Percentiles rank a stretch among this genome's conserved stretches.
phyloP scores from a whole-genome alignment of 352 stramenopile species.

The Phytophthora meadii region DNA sequence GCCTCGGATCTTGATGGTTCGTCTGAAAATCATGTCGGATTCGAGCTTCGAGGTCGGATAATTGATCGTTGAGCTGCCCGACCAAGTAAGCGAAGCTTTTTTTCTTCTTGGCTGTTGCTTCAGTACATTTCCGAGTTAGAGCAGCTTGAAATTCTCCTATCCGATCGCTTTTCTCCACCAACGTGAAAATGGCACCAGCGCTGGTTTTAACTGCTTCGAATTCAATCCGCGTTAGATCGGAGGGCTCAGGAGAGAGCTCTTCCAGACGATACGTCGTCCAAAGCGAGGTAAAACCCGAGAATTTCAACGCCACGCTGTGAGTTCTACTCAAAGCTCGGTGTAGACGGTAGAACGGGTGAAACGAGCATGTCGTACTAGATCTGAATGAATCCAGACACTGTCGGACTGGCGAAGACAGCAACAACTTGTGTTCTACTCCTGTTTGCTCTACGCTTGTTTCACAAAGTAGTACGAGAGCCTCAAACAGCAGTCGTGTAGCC shows the following conservation, averaged over 20 bases:
- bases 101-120: constrained; percentile 22
- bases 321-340: constrained; percentile 27
- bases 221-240: constrained; percentile 27
- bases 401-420: constrained; percentile 1
- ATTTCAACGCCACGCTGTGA: constrained; percentile 18
- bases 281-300: constrained; percentile 27
- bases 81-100: constrained; percentile 36
- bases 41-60: constrained; percentile 15
- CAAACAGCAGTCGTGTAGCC: constrained; percentile 47
- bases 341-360: constrained; percentile 68
- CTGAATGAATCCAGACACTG: constrained; percentile 30
- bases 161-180: constrained; percentile 38
- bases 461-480: constrained; percentile 40
- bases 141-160: constrained; percentile 33
- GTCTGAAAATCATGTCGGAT: constrained; percentile 29
- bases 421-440: background rate
- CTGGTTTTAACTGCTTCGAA: constrained; percentile 22
- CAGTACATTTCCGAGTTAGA: background rate
- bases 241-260: constrained; percentile 2
- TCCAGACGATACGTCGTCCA: constrained; percentile 36
- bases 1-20: constrained; percentile 21
- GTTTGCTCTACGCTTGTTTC: constrained; percentile 7
- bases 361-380: constrained; percentile 41
- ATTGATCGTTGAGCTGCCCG: constrained; percentile 14
- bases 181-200: constrained; percentile 1